phyloP scores from a whole-genome alignment of 306 rosid species.

The Begonia fuchsioides region DNA sequence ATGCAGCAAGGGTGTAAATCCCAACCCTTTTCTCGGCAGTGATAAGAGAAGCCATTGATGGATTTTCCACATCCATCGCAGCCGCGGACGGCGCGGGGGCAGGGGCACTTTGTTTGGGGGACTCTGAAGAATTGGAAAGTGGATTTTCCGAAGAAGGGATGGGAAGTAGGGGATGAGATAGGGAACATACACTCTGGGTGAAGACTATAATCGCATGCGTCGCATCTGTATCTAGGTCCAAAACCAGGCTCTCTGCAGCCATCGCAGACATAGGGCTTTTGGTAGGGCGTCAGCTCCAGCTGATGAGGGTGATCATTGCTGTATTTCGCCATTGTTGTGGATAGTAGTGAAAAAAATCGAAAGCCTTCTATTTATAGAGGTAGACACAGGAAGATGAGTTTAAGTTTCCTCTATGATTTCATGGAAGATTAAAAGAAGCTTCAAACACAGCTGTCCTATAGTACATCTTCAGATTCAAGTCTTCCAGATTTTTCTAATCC shows the following conservation, averaged over 20 bases:
- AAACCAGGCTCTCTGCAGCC: constrained; percentile 9
- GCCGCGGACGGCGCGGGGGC: background rate
- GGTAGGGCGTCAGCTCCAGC: constrained; percentile 1
- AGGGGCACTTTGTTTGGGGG: background rate
- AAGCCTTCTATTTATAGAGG: too few relatives aligned
- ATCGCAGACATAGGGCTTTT: constrained; percentile 2
- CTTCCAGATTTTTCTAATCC: too few relatives aligned
- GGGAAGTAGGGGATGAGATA: background rate
- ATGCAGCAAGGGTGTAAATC: constrained; percentile 7
- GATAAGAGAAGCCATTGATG: constrained; percentile 5
- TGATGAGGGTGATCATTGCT: constrained; percentile 1
- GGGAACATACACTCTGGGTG: constrained; percentile 9
- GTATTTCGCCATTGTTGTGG: background rate
- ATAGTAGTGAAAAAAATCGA: too few relatives aligned
- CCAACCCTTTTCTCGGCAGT: background rate
- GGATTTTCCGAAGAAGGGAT: background rate
- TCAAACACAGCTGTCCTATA: too few relatives aligned
- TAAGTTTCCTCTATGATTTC: too few relatives aligned
- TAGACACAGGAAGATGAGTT: too few relatives aligned
- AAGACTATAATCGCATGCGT: constrained; percentile 6
- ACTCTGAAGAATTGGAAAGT: constrained; percentile 1
- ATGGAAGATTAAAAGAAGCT: too few relatives aligned
- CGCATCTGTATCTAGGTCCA: constrained; percentile 13
- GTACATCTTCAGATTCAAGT: too few relatives aligned
- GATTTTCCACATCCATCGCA: constrained; percentile 7